Evolutionary conservation across 1,284 basidiomycete genomes (phyloP), one percentile per base, ranked within the genome.

Genomic region (Amylostereum areolatum): DNA sequence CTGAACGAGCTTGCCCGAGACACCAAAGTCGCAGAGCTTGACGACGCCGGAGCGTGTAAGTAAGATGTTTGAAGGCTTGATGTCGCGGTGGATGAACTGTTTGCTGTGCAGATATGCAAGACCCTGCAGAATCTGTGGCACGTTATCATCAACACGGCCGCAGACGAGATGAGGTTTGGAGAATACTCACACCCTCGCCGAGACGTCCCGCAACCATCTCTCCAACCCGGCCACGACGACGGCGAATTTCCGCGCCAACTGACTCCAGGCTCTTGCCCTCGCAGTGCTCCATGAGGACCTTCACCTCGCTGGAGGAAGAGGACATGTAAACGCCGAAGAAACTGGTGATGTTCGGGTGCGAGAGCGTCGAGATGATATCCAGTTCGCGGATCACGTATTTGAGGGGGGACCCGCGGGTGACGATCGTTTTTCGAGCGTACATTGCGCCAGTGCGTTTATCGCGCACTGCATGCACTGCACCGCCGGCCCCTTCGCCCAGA

Each of bases 271-370:
- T 86, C 37, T 81, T 79, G 3, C 92, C 97, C 64, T 97, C 94
- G 67, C 92, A 78, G 58, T 75, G 89, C 66, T 99, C 97, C 92
- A 98, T 97, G 57, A 97, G 76, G 56, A 99, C 92, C 61, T 93
- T 95, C 62, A 99, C 88, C 67, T 95, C 91, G 55, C 88, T 89
- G 44, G 91, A 88, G 43, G 88, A 91, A 29, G 92, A 89, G 29
- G 92, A 89, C 66, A 98, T 88, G 70, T 96, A 99, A 10, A 93
- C 94, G 47, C 96, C 97, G 62, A 91, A 89, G 72, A 96, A 98
- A 47, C 83, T 77, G 46, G 95, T 86, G 66, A 99, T 97, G 65
- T 93, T 94, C 55, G 83, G 73, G 59, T 96, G 92, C 43, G 83
- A 74, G 50, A 89, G 92, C 32, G 83, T 80, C 27, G 92, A 85